These are phyloP conservation scores for Postia placenta DNA, from an alignment of 768 basidiomycete species.

Conservation along the genomic window DNA sequence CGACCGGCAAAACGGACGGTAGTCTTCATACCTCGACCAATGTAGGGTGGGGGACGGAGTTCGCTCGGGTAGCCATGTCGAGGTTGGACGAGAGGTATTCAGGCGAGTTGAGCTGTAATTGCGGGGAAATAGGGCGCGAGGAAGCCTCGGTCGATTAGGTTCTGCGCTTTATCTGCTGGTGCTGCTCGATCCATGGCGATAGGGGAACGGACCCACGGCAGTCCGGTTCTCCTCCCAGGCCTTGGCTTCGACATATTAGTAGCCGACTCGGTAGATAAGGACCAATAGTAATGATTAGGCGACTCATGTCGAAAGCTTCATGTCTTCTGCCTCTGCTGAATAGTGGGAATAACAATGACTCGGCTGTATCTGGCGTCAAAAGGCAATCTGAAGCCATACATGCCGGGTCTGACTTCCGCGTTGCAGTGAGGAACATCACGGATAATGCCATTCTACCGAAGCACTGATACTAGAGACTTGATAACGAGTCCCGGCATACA, in stretches of 20 bases:
- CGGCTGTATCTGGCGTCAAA: no score
- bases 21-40: slow-evolving; percentile 43
- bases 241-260: background rate
- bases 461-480: no score
- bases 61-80: slow-evolving; percentile 53
- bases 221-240: slow-evolving; percentile 1
- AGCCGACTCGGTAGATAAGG: background rate
- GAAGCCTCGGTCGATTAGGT: background rate
- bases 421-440: no score
- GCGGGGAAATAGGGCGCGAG: background rate
- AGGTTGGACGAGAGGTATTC: background rate
- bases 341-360: no score
- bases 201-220: background rate
- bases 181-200: background rate
- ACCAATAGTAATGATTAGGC: background rate
- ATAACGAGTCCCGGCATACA: no score
- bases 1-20: background rate
- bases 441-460: no score
- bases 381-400: no score
- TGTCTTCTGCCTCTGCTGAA: background rate
- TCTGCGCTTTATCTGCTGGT: background rate
- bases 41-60: slow-evolving; percentile 55
- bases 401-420: no score
- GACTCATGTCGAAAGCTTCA: background rate
- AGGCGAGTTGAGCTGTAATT: background rate